Evolutionary conservation across 441 rosid genomes (phyloP), one percentile per base, ranked within the genome.

Genomic region (Flueggea neowawraea): DNA sequence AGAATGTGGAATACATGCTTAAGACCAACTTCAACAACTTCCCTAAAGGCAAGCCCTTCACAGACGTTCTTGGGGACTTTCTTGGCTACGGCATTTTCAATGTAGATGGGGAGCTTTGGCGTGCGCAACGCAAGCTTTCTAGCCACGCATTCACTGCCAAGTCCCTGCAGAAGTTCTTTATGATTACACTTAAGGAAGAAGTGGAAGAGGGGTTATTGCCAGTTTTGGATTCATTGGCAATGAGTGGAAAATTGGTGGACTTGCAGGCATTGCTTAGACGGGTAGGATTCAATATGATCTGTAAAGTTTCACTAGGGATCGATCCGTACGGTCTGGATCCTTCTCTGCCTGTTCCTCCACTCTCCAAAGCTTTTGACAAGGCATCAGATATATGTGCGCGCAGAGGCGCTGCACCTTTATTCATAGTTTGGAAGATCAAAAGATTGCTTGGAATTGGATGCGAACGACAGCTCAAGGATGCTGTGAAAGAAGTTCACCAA

Each of bases 401-500:
- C 64, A 84, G 97, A 9, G 91, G 83, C 47, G 78, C 86, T 11
- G 90, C 84, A 4, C 82, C 95, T 22, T 58, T 90, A 58, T 79
- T 66, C 57, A 43, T 79, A 15, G 74, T 88, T 12, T 90, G 97
- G 95, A 90, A 85, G 86, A 55, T 88, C 8, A 88, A 88, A 78
- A 80, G 80, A 65, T 68, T 72, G 71, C 69, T 86, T 8, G 75
- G 83, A 9, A 59, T 84, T 43, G 95, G 97, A 64, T 83, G 91
- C 31, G 95, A 90, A 63, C 77, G 69, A 67, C 70, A 44, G 62
- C 85, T 90, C 13, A 90, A 69, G 71, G 71, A 67, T 12, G 89
- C 95, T 5, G 81, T 90, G 17, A 65, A 72, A 39, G 59, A 69
- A 57, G 81, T 90, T 55, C 91, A 72, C 49, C 67, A 58, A 52